phyloP scores from a whole-genome alignment of 495 filamentous ascomycete genomes.

The Podospora sp. region DNA sequence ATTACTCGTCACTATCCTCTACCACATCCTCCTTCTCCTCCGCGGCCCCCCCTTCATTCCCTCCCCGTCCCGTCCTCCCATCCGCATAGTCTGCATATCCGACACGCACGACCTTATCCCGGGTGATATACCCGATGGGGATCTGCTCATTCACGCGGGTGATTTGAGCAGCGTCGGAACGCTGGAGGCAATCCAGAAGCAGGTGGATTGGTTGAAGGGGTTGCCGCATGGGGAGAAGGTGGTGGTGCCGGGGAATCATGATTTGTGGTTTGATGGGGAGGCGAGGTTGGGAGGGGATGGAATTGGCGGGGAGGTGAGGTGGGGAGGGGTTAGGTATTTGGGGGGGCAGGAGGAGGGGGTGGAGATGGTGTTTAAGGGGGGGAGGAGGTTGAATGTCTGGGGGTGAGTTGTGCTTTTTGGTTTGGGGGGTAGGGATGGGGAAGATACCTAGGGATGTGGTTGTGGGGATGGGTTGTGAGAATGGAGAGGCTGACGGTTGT shows the following conservation, averaged over 20 bases:
- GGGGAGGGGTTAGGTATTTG: conserved; percentile 55
- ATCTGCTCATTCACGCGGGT: conserved; percentile 87
- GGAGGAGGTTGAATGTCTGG: conserved; percentile 55
- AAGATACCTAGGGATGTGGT: too few species aligned
- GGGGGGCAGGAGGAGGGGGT: conserved; percentile 44
- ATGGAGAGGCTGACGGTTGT: conserved; percentile 5
- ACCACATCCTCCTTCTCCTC: conserved; percentile 63
- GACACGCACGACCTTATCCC: conserved; percentile 73
- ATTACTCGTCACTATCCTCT: conserved; percentile 52
- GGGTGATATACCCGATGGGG: conserved; percentile 65
- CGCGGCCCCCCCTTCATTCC: conserved; percentile 61
- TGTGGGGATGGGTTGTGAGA: too few species aligned
- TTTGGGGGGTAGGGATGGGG: conserved; percentile 26
- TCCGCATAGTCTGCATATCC: conserved; percentile 84
- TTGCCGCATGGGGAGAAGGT: conserved; percentile 79
- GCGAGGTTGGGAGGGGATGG: conserved; percentile 43
- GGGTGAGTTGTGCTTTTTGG: conserved; percentile 55
- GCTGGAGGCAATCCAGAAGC: conserved; percentile 68
- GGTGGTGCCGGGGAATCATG: conserved; percentile 87
- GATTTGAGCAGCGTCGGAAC: conserved; percentile 79
- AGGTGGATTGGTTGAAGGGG: conserved; percentile 75
- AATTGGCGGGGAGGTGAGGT: conserved; percentile 41
- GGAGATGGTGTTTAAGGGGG: conserved; percentile 53
- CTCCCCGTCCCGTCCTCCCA: conserved; percentile 52
- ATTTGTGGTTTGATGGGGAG: conserved; percentile 71